These are phyloP conservation scores for Syncephalastrum racemosum DNA, from an alignment of 371 early-diverging fungal species.

Conservation along the genomic window DNA sequence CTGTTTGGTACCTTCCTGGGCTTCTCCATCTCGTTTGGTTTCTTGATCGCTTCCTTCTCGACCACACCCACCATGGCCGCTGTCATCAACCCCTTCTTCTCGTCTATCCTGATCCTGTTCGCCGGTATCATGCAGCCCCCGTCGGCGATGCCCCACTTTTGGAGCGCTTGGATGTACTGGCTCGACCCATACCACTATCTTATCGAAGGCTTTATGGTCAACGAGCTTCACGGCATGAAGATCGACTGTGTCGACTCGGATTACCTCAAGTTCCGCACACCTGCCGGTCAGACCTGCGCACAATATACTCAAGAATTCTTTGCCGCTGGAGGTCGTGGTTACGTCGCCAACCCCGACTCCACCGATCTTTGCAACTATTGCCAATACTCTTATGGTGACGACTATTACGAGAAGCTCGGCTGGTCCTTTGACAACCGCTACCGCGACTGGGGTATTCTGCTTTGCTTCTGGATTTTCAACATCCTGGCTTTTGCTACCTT, in stretches of 20 bases:
- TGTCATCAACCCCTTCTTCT: conserved; percentile 72
- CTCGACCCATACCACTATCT: conserved; percentile 68
- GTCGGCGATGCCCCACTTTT: conserved; percentile 69
- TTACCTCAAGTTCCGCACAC: conserved; percentile 50
- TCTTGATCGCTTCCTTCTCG: conserved; percentile 51
- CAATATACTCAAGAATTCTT: conserved; percentile 62
- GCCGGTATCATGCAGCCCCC: conserved; percentile 74
- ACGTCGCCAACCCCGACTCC: conserved; percentile 49
- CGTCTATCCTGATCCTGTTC: conserved; percentile 69
- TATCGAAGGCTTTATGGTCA: conserved; percentile 74
- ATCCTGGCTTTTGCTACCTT: conserved; percentile 48
- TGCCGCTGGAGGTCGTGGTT: conserved; percentile 50
- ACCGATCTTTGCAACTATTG: conserved; percentile 68
- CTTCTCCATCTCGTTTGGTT: conserved; percentile 71
- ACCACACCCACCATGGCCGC: conserved; percentile 67
- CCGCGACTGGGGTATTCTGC: conserved; percentile 69
- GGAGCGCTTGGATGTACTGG: conserved; percentile 81
- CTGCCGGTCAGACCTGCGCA: conserved; percentile 63
- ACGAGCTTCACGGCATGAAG: conserved; percentile 58
- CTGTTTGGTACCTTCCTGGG: conserved; percentile 60
- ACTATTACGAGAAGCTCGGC: conserved; percentile 53
- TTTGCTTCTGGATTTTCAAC: conserved; percentile 62
- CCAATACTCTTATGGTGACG: conserved; percentile 58
- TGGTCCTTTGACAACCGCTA: conserved; percentile 65
- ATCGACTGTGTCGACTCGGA: conserved; percentile 56